These are phyloP conservation scores for Stenogyne calaminthoides DNA, from an alignment of 305 asterid genomes.

Conservation along the genomic window DNA sequence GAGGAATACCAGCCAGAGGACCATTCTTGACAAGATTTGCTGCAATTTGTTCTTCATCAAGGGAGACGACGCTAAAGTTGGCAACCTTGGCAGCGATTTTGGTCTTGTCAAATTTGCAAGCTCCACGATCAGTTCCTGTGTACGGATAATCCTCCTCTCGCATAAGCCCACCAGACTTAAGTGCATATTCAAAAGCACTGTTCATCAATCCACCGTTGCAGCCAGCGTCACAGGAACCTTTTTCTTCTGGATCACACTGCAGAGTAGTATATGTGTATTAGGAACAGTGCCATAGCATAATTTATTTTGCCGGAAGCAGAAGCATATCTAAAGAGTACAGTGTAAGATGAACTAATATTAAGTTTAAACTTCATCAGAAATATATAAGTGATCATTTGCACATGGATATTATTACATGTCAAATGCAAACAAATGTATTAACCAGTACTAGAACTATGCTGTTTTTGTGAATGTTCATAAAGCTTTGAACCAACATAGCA, in stretches of 20 bases:
- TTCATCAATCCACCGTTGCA: conserved; percentile 95
- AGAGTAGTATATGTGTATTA: conserved; percentile 1
- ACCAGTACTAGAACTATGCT: background rate
- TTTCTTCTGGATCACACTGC: conserved; percentile 92
- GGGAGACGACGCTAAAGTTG: conserved; percentile 84
- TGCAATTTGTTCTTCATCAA: conserved; percentile 88
- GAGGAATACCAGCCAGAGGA: conserved; percentile 79
- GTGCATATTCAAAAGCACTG: conserved; percentile 85
- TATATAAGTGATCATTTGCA: background rate
- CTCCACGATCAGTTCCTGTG: conserved; percentile 71
- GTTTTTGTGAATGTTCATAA: background rate
- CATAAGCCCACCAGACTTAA: conserved; percentile 92
- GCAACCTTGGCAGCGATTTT: conserved; percentile 85
- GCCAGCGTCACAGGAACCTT: conserved; percentile 75
- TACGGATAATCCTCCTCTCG: conserved; percentile 84
- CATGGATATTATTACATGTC: background rate
- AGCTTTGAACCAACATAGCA: background rate
- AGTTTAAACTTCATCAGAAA: background rate
- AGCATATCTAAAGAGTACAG: background rate
- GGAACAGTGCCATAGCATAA: background rate
- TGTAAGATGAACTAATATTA: background rate
- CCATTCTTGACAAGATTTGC: conserved; percentile 91
- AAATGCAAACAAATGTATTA: background rate
- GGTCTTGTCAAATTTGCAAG: conserved; percentile 79
- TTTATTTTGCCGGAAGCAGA: too few relatives aligned